Base-by-base conservation (phyloP, 1,139 yeast genomes). In the Candida sp. region DNA sequence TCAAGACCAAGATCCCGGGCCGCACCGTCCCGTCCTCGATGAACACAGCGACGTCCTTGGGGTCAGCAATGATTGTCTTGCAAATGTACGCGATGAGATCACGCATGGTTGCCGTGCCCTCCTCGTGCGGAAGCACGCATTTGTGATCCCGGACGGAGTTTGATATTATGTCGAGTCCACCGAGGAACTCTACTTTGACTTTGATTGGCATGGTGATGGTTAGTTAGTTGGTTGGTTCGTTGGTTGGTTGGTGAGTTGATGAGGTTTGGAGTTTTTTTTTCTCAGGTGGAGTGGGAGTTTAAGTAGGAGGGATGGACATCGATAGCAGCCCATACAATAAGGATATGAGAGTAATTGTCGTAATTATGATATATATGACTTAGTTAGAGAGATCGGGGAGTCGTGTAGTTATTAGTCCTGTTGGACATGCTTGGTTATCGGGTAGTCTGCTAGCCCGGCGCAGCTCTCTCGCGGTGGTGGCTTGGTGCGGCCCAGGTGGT, bases 1-100 rank as follows among this genome's bases (percentile, higher is more conserved):
- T 88, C 50, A 94, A 78, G 7, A 94, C 97, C 56, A 94, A 75
- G 43, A 94, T 91, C 2, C 99, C 99, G 0, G 98, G 97, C 49
- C 98, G 84, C 7, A 89, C 85, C 2, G 79, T 80, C 5, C 78
- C 96, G 60, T 91, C 94, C 60, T 90, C 96, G 11, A 93, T 77
- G 64, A 93, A 91, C 33, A 92, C 88, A 5, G 85, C 87, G 26
- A 81, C 73, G 63, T 88, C 93, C 54, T 83, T 84, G 27, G 82
- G 79, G 55, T 88, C 84, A 27, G 75, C 70, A 40, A 90, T 80
- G 66, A 90, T 75, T 25, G 79, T 77, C 5, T 72, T 71, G 30
- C 82, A 77, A 44, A 92, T 80, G 51, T 77, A 73, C 11, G 75
- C 72, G 31, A 92, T 76, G 52, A 91, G 74, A 61, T 86, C 85